phyloP scores from a whole-genome alignment of 192 early-diverging fungal species.

The Backusella parvicylindrica region DNA sequence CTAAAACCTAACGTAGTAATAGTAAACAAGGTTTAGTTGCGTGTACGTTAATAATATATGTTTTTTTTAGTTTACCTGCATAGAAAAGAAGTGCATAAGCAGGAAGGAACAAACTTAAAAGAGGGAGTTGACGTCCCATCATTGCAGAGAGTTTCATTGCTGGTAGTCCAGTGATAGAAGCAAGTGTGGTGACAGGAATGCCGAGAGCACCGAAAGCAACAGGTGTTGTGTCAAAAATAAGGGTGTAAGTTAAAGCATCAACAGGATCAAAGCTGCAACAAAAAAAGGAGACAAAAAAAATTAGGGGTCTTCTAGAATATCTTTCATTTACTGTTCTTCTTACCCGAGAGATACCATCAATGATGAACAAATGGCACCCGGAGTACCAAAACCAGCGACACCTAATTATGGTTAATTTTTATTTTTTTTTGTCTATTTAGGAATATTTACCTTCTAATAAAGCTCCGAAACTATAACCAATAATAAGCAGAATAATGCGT shows the following conservation, averaged over 20 bases:
- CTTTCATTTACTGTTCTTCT: neutral
- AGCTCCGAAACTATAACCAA: constrained; percentile 24
- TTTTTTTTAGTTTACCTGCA: constrained; percentile 18
- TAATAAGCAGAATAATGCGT: constrained; percentile 32
- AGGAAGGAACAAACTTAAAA: constrained; percentile 31
- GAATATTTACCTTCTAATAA: constrained; percentile 20
- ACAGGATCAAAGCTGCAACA: constrained; percentile 28
- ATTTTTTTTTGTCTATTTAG: neutral
- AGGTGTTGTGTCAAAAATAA: constrained; percentile 36
- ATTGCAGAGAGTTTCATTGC: constrained; percentile 27
- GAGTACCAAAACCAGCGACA: constrained; percentile 38
- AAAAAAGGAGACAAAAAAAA: neutral
- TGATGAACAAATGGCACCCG: constrained; percentile 39
- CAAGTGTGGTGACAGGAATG: constrained; percentile 38
- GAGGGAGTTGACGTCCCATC: constrained; percentile 36
- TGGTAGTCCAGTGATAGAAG: constrained; percentile 27
- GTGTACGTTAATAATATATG: neutral
- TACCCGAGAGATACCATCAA: constrained; percentile 37
- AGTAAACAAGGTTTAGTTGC: neutral
- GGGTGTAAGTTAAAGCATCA: constrained; percentile 29
- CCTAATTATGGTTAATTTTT: constrained; percentile 3
- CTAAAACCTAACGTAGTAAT: constrained; percentile 8
- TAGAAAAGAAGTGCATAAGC: constrained; percentile 29
- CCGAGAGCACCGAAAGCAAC: constrained; percentile 37
- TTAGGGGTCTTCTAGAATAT: neutral